A percentile compares a stretch with the other conserved stretches of the same genome.
Evolutionary conservation across 2,329 filamentous ascomycete genomes (phyloP).

Genomic region (Pezicula radicicola): DNA sequence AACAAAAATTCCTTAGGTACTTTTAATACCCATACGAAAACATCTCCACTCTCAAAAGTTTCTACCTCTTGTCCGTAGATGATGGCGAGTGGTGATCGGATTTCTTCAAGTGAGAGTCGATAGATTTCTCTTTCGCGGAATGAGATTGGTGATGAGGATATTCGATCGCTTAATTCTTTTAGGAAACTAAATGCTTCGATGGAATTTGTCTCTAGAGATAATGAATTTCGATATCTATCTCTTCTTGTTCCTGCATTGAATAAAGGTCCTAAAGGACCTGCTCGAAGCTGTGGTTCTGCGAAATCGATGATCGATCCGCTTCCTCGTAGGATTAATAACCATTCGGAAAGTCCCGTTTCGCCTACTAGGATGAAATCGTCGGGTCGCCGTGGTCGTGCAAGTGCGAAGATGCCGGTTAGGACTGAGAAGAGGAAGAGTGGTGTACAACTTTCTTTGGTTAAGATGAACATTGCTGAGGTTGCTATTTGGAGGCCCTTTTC

Average conservation of each 20-base stretch:
- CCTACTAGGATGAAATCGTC: constrained; percentile 34
- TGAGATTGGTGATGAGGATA: constrained; percentile 1
- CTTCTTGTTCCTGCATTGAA: constrained; percentile 23
- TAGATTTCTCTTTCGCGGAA: constrained; percentile 25
- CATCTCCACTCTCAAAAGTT: constrained; percentile 32
- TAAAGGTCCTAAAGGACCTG: constrained; percentile 23
- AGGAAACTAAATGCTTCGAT: constrained; percentile 10
- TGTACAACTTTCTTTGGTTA: constrained; percentile 30
- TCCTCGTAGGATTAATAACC: constrained; percentile 35
- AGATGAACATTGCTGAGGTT: constrained; percentile 28
- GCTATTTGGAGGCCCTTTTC: constrained; percentile 27
- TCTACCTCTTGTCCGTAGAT: constrained; percentile 12
- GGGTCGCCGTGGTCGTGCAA: constrained; percentile 31
- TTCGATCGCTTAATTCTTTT: constrained; percentile 10
- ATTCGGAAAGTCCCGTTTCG: constrained; percentile 31
- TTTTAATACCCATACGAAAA: constrained; percentile 38
- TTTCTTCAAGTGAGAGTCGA: constrained; percentile 28
- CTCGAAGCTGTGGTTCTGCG: constrained; percentile 17
- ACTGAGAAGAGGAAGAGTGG: constrained; percentile 37
- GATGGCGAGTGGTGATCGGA: constrained; percentile 30
- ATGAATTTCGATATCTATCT: constrained; percentile 8
- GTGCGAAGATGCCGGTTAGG: constrained; percentile 33
- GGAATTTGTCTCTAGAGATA: background rate
- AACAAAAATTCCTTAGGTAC: constrained; percentile 34
- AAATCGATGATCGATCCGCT: constrained; percentile 30